Evolutionary conservation across 768 basidiomycete genomes (phyloP), one percentile per base, ranked within the genome.

Genomic region (Mycena albidolilacea): DNA sequence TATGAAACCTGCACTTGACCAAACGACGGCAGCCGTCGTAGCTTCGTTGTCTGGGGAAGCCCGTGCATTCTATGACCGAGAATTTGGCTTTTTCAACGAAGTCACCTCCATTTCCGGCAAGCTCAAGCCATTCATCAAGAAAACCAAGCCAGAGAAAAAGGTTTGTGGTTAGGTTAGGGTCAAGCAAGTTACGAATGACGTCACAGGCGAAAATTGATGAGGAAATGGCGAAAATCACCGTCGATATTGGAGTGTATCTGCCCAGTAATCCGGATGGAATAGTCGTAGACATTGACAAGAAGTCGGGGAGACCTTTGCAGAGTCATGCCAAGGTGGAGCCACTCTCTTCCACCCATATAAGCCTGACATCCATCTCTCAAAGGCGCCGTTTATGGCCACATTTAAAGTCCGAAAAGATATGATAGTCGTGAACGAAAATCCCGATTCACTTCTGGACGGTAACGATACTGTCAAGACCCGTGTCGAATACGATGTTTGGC

Each of bases 311-410:
- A 38, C 98, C 98, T 0, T 84, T 99, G 37, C 98, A 99, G 82
- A 97, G 95, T 80, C 98, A 99, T 77, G 98, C 98, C 14, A 99
- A 99, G 88, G 97, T 95, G 64, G 21, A 4, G 37, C 58, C 64
- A n/a, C 30, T 48, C 8, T 57, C 43, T 57, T 21, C 38, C 64
- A 54, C 43, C 70, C 21, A 57, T 66, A 30, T 30, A 63, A 39
- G 67, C 8, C 75, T 71, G n/a, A 68, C 39, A 19, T 11, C 6
- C 46, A 58, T 67, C 48, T 44, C 41, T 44, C 41, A n/a, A 71
- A 98, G 97, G 97, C 98, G 11, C 98, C 98, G 0, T 99, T 99
- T 85, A 99, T 99, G 98, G 98, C 98, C 0, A 98, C 97, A 0
- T 99, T 99, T 88, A 98, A 97, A 86, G 98, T 99, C 30, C 90